These are phyloP conservation scores for Serpula lacrymans DNA, from an alignment of 768 basidiomycete species.

Conservation along the genomic window DNA sequence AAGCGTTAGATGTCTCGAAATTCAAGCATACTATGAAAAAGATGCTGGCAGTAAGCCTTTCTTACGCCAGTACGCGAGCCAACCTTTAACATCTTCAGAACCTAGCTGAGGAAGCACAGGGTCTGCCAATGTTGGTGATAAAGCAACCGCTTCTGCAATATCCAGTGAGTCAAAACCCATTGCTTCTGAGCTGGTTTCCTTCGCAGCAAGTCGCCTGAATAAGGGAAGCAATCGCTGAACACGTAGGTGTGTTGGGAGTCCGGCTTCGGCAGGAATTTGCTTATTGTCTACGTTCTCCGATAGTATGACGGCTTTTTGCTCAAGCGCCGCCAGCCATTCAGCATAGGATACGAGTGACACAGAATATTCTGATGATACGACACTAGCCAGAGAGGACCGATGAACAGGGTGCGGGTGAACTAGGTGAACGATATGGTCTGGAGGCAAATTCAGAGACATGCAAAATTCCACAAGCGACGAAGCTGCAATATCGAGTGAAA, in stretches of 20 bases:
- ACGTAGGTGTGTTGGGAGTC: too few relatives aligned
- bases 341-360: conserved; percentile 28
- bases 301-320: conserved; percentile 4
- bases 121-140: conserved; percentile 1
- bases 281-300: conserved; percentile 3
- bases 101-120: neutral
- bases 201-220: neutral
- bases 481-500: conserved; percentile 16
- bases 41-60: conserved; percentile 8
- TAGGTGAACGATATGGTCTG: conserved; percentile 4
- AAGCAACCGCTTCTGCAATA: conserved; percentile 1
- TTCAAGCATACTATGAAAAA: too few relatives aligned
- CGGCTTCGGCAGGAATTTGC: conserved; percentile 10
- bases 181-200: neutral
- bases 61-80: conserved; percentile 8
- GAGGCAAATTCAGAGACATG: neutral
- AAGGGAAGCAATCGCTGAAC: neutral
- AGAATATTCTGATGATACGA: conserved; percentile 14
- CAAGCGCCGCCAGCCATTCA: conserved; percentile 28
- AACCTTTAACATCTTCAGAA: conserved; percentile 1
- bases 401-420: conserved; percentile 17
- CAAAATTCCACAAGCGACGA: conserved; percentile 2
- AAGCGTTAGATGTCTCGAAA: too few relatives aligned
- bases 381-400: conserved; percentile 17
- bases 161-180: conserved; percentile 4